phyloP scores from a whole-genome alignment of 2,329 filamentous ascomycete species.

The Calonectria pseudoturangicola region DNA sequence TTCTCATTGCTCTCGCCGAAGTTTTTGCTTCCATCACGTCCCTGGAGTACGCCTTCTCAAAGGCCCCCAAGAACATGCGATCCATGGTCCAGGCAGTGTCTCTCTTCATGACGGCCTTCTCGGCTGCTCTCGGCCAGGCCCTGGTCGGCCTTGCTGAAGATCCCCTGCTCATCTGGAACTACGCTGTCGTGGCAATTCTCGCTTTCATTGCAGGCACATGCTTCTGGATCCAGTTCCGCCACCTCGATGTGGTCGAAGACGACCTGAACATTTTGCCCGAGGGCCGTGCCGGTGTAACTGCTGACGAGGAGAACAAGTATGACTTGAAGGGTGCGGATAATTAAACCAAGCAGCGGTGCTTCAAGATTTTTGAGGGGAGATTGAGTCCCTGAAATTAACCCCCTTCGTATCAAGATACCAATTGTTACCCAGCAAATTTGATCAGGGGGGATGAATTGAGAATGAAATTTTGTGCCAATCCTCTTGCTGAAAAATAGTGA shows the following conservation, averaged over 20 bases:
- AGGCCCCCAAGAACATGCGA: slow-evolving; percentile 85
- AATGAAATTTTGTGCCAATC: not conserved
- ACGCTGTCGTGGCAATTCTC: slow-evolving; percentile 79
- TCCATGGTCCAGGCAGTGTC: slow-evolving; percentile 81
- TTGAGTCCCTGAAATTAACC: too few species aligned
- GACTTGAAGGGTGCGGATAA: slow-evolving; percentile 41
- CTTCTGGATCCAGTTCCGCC: slow-evolving; percentile 81
- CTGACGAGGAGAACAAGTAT: slow-evolving; percentile 48
- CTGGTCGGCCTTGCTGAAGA: slow-evolving; percentile 67
- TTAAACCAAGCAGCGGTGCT: not conserved
- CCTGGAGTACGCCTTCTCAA: slow-evolving; percentile 85
- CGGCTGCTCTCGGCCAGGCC: slow-evolving; percentile 80
- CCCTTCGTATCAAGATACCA: slow-evolving; percentile 13
- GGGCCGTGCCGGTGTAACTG: slow-evolving; percentile 54
- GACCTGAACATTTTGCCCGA: slow-evolving; percentile 75
- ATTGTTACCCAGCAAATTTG: slow-evolving; percentile 16
- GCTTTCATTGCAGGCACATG: slow-evolving; percentile 76
- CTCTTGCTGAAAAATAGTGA: not conserved
- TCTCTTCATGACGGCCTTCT: slow-evolving; percentile 82
- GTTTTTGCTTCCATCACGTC: slow-evolving; percentile 72
- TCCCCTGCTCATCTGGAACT: slow-evolving; percentile 84
- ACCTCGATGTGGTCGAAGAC: slow-evolving; percentile 79
- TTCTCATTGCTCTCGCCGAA: slow-evolving; percentile 69
- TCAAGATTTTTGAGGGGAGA: too few species aligned
- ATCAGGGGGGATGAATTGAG: not conserved